Base-by-base conservation (phyloP, 2,329 filamentous ascomycete genomes). In the Exophiala viscosa region DNA sequence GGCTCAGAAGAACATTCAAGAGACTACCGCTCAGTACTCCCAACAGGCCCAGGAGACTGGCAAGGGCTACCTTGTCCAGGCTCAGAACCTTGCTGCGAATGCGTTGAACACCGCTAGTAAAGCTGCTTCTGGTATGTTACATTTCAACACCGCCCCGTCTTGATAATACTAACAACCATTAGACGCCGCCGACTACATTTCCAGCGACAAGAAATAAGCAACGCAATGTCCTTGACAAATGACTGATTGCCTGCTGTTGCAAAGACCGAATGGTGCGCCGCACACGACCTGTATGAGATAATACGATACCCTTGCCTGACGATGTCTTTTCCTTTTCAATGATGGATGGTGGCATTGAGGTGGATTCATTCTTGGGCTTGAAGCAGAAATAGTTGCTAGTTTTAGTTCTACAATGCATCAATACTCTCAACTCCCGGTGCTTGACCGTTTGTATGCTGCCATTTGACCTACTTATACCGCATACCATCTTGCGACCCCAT, bases 71-170 rank as follows among this genome's bases (percentile, higher is more conserved):
- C 28, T 59, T n/a, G 33, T 52, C 40, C 57, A 62, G 39, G 60
- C 58, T 23, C 60, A 61, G 43, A 45, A 61, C 3, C 23, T 53
- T 15, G 55, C 57, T 48, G 57, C 55, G 14, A 58, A 39, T 52
- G 60, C 45, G n/a, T 52, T 62, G 43, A 59, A 59, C 36, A 59
- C 49, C 48, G 60, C 57, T 18, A 59, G 56, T 40, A 55, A 60
- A 43, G 48, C 53, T 47, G 56, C 57, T 14, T 45, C 55, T 35
- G 54, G 58, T 60, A 49, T 32, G 48, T 38, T 13, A 5, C 14
- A 18, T 39, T 17, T 40, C 10, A 10, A 15, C 5, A 31, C 41
- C 17, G 31, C 8, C 11, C 2, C n/a, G 14, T 40, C 13, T 20
- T 20, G 14, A 8, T 34, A 23, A 43, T 38, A 51, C 56, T 56